Evolutionary conservation across 495 filamentous ascomycete genomes (phyloP).

Genomic region (Tuber aestivum): DNA sequence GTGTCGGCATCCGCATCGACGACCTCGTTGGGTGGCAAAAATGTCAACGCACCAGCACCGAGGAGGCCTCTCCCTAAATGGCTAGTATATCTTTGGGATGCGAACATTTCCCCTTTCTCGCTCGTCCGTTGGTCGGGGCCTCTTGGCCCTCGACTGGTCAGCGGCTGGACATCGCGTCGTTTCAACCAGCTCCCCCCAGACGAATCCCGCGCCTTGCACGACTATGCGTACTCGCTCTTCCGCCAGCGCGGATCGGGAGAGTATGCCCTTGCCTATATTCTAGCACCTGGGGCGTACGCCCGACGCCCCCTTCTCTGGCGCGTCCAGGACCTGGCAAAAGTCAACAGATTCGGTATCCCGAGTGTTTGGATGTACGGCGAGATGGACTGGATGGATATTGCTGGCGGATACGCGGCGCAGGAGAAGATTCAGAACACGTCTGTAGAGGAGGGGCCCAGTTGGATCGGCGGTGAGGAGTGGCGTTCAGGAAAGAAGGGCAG

Average conservation of each 20-base stretch:
- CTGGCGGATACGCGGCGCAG: conserved; percentile 72
- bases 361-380: conserved; percentile 67
- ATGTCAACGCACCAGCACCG: conserved; percentile 30
- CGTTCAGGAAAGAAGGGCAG: conserved; percentile 53
- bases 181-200: conserved; percentile 80
- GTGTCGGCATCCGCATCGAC: conserved; percentile 18
- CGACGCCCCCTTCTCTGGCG: conserved; percentile 68
- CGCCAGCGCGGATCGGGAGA: conserved; percentile 86
- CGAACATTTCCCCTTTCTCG: conserved; percentile 91
- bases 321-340: too few species aligned
- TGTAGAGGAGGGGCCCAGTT: conserved; percentile 55
- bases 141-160: conserved; percentile 81
- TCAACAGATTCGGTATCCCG: too few species aligned
- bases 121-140: conserved; percentile 87
- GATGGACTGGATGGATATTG: conserved; percentile 96
- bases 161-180: conserved; percentile 86
- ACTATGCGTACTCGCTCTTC: conserved; percentile 94
- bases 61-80: conserved; percentile 68
- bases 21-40: conserved; percentile 13
- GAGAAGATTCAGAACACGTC: conserved; percentile 55
- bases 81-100: conserved; percentile 91
- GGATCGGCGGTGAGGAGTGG: conserved; percentile 63
- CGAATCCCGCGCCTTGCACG: conserved; percentile 78
- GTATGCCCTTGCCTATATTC: conserved; percentile 85
- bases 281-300: conserved; percentile 89